Base-by-base conservation (phyloP, 2,329 filamentous ascomycete genomes). In the Zasmidium cellare region DNA sequence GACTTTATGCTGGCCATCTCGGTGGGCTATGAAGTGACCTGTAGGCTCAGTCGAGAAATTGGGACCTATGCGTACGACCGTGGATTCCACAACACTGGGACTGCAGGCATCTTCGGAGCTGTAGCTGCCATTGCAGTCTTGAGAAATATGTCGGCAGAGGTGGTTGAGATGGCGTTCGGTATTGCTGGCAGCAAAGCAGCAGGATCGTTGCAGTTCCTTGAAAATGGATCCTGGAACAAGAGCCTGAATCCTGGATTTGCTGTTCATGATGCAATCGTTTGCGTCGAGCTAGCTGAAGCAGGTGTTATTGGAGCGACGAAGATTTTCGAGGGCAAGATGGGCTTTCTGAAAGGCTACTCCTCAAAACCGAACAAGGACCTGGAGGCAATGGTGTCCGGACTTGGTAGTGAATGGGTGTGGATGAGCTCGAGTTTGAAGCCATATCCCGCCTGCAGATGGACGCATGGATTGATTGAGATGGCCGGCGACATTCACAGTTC, bases 181-280 rank as follows among this genome's bases (percentile, higher is more conserved):
- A 64, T 76, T 9, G 74, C 72, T 1, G 72, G 70, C 3, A 71
- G 67, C 51, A 75, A 74, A 62, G 72, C 74, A 11, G 72, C 72
- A 2, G 74, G 74, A 1, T 71, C 69, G 3, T 74, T 75, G 72
- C 74, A 76, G 51, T 76, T 74, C 56, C 69, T 76, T 19, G 72
- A 71, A 24, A 76, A 76, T 55, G 74, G 74, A 11, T 67, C 61
- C 20, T 74, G 71, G 68, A 75, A 76, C 60, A 76, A 76, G 58
- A 66, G 73, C 7, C 67, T 76, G 2, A 72, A 75, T 60, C 72
- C 74, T 11, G 74, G 74, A 0, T 76, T 76, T 61, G 72, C 74
- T 3, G 72, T 71, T 11, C 72, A 75, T 50, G 74, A 76, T 61
- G 74, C 73, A 2, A 75, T 74, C 52, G 47, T 74, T 51, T 74